Conservation (phyloP, 306 rosid genomes). For the Aeschynomene evenia region DNA sequence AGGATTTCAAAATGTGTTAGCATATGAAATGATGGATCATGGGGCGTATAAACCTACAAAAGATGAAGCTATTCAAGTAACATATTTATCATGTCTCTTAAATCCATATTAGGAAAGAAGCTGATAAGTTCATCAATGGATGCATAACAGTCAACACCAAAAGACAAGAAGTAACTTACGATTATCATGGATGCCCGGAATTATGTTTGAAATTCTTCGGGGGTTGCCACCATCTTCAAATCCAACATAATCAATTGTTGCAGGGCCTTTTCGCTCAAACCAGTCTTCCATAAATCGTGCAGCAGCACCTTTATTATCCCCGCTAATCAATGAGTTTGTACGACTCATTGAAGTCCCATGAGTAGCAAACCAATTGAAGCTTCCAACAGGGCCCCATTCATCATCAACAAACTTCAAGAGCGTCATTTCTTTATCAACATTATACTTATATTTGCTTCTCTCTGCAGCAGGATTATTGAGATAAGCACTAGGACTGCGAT, state of each 20-base stretch:
- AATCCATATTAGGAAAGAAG: neutral
- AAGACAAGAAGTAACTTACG: conserved; percentile 38
- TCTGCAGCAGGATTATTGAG: conserved; percentile 83
- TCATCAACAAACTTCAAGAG: conserved; percentile 80
- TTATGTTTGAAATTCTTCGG: conserved; percentile 53
- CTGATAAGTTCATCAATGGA: neutral
- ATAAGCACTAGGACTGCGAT: conserved; percentile 97
- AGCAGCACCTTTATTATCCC: conserved; percentile 98
- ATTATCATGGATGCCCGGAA: conserved; percentile 36
- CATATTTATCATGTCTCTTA: neutral
- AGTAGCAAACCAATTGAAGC: conserved; percentile 97
- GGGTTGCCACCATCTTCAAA: conserved; percentile 43
- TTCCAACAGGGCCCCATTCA: conserved; percentile 91
- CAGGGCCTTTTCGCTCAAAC: conserved; percentile 56
- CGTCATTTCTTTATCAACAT: conserved; percentile 89
- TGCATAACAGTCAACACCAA: neutral
- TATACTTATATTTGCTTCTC: conserved; percentile 71
- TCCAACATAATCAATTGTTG: conserved; percentile 18
- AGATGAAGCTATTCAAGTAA: neutral
- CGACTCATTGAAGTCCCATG: conserved; percentile 99
- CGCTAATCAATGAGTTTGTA: conserved; percentile 76
- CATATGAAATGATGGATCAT: neutral
- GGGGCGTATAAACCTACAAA: neutral
- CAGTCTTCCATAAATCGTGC: conserved; percentile 99
- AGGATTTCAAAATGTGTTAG: neutral